Conservation (phyloP, 345 rosid genomes). For the Dimocarpus longan region DNA sequence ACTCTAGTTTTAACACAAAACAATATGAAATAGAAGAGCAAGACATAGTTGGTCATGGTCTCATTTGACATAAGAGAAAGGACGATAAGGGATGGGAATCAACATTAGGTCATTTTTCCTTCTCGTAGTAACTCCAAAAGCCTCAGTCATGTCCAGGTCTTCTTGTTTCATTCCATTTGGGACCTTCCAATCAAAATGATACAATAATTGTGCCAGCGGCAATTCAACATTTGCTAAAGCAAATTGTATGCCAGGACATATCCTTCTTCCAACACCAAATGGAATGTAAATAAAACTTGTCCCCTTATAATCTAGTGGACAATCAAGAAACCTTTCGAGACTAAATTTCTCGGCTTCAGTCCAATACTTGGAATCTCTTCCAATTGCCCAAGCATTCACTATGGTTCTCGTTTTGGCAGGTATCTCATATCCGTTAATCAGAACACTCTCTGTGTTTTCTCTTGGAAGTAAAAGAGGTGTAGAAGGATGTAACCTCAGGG, state of each 20-base stretch:
- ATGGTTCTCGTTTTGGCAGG: conserved; percentile 16
- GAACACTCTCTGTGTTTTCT: conserved; percentile 1
- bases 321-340: conserved; percentile 22
- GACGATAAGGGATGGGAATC: background rate
- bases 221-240: conserved; percentile 19
- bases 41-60: background rate
- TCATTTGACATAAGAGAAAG: background rate
- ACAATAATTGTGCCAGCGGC: conserved; percentile 18
- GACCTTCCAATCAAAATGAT: conserved; percentile 26
- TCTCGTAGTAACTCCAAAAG: background rate
- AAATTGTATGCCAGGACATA: conserved; percentile 17
- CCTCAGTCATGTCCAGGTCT: conserved; percentile 28
- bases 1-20: no score
- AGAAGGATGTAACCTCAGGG: conserved; percentile 19
- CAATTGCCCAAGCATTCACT: conserved; percentile 21
- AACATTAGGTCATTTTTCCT: conserved; percentile 4
- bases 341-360: conserved; percentile 5
- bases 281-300: conserved; percentile 20
- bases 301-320: conserved; percentile 13
- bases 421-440: conserved; percentile 13
- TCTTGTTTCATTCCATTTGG: conserved; percentile 3
- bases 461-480: conserved; percentile 9
- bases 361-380: conserved; percentile 26
- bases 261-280: conserved; percentile 29
- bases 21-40: no score